Evolutionary conservation across 495 filamentous ascomycete species (phyloP).

Genomic region (Penicillium canescens): DNA sequence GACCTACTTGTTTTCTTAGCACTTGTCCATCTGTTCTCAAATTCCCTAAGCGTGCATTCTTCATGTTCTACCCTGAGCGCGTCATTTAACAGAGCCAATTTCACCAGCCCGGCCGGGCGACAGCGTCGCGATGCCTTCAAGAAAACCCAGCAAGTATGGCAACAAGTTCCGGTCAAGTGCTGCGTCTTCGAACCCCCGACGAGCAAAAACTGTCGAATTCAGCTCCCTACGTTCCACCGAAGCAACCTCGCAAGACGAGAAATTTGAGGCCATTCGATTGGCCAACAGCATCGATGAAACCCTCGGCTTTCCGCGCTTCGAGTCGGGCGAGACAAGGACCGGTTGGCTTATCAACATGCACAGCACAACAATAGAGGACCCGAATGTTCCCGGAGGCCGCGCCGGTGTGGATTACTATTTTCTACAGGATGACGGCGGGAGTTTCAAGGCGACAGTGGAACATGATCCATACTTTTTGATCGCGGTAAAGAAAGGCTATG

Average conservation of each 20-base stretch:
- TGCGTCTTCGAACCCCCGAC: slow-evolving; percentile 53
- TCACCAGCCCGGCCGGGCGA: slow-evolving; percentile 28
- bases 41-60: slow-evolving; percentile 11
- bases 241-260: slow-evolving; percentile 82
- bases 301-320: slow-evolving; percentile 91
- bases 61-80: slow-evolving; percentile 26
- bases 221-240: slow-evolving; percentile 72
- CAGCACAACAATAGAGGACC: slow-evolving; percentile 81
- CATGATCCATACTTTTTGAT: slow-evolving; percentile 97
- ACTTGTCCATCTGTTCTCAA: slow-evolving; percentile 5
- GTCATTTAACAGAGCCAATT: slow-evolving; percentile 10
- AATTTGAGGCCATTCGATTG: slow-evolving; percentile 77
- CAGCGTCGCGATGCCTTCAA: slow-evolving; percentile 54
- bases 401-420: slow-evolving; percentile 97
- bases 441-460: slow-evolving; percentile 94
- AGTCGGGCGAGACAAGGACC: slow-evolving; percentile 78
- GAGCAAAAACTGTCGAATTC: slow-evolving; percentile 75
- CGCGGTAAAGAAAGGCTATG: slow-evolving; percentile 82
- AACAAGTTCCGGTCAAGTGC: slow-evolving; percentile 52
- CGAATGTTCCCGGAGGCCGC: slow-evolving; percentile 75
- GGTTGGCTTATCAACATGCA: slow-evolving; percentile 98
- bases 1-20: not conserved
- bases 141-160: slow-evolving; percentile 56
- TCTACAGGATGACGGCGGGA: slow-evolving; percentile 86
- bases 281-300: slow-evolving; percentile 90